phyloP scores from a whole-genome alignment of 2,329 filamentous ascomycete species.

The Elsinoe australis region DNA sequence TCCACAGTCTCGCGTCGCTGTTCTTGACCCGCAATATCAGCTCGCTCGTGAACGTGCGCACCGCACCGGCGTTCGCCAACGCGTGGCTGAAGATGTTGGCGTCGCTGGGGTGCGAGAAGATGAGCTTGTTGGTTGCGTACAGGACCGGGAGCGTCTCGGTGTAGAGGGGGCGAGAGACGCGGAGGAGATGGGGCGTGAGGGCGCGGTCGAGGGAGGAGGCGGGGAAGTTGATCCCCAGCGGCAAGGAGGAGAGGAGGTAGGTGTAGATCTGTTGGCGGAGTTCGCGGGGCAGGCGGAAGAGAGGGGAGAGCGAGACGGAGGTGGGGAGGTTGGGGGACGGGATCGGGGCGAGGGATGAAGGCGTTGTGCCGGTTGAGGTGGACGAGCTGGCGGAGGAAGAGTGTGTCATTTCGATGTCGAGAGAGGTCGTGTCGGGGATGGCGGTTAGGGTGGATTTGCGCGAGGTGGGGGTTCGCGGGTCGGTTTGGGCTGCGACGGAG shows the following conservation, averaged over 20 bases:
- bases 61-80: conserved; percentile 22
- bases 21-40: conserved; percentile 30
- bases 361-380: conserved; percentile 7
- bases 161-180: conserved; percentile 27
- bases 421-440: conserved; percentile 11
- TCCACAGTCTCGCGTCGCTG: conserved; percentile 32
- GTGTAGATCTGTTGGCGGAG: conserved; percentile 31
- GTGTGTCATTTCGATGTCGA: conserved; percentile 14
- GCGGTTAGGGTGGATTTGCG: conserved; percentile 24
- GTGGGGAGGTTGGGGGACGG: conserved; percentile 21
- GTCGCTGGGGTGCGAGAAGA: conserved; percentile 33
- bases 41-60: conserved; percentile 20
- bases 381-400: conserved; percentile 2
- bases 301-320: conserved; percentile 26
- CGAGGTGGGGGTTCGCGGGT: conserved; percentile 20
- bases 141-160: conserved; percentile 30
- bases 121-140: conserved; percentile 31
- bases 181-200: conserved; percentile 28
- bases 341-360: neutral
- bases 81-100: conserved; percentile 34
- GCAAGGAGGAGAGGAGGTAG: conserved; percentile 26
- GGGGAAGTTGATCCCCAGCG: conserved; percentile 28
- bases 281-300: conserved; percentile 33
- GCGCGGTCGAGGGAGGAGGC: conserved; percentile 16
- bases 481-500: conserved; percentile 1